Conservation (phyloP, 305 asterid genomes). For the Solanum chacoense region DNA sequence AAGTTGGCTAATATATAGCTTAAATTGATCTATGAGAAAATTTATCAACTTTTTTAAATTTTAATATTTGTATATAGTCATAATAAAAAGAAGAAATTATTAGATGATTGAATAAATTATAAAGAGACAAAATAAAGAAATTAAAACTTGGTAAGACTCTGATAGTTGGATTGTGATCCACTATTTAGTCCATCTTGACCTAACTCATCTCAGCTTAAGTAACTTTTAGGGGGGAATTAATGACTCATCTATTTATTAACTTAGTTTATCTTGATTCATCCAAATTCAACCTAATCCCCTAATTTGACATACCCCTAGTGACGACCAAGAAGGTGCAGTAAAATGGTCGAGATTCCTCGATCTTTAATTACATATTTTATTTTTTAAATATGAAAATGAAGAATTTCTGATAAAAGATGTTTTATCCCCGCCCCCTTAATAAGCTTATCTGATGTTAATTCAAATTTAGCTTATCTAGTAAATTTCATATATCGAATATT, state of each 20-base stretch:
- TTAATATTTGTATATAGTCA: no score
- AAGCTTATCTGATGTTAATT: not conserved
- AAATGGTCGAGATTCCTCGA: not conserved
- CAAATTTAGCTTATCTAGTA: not conserved
- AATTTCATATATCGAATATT: not conserved
- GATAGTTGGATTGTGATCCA: not conserved
- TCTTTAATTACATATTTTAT: not conserved
- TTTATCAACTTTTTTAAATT: no score
- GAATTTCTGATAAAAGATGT: not conserved
- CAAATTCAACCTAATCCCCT: not conserved
- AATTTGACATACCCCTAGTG: not conserved
- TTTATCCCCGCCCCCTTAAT: not conserved
- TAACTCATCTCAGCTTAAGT: not conserved
- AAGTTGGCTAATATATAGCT: not conserved
- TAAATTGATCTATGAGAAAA: no score
- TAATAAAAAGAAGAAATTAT: not conserved
- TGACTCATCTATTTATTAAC: not conserved
- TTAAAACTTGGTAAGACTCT: not conserved
- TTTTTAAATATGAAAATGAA: not conserved
- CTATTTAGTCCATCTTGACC: not conserved
- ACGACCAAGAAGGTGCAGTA: not conserved
- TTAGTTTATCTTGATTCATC: not conserved
- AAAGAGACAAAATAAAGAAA: not conserved
- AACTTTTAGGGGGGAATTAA: not conserved
- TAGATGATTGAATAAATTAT: not conserved